These are phyloP conservation scores for Gardenia jasminoides DNA, from an alignment of 257 asterid genomes.

Conservation along the genomic window DNA sequence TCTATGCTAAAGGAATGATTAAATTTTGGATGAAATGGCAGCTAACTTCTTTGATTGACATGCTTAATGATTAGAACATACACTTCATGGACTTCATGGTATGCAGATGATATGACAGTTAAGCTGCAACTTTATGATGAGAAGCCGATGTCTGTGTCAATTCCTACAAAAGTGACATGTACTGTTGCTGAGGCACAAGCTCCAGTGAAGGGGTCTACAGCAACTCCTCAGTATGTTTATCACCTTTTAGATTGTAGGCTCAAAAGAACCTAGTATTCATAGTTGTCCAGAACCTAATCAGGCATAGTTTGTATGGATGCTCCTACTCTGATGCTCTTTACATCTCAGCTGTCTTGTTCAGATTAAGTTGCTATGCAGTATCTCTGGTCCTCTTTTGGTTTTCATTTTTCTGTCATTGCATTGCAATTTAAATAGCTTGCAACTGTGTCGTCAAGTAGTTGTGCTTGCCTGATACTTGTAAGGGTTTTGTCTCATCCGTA, in stretches of 20 bases:
- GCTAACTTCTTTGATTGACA: not conserved
- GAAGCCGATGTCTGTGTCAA: constrained; percentile 72
- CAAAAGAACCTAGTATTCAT: not conserved
- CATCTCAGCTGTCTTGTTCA: not conserved
- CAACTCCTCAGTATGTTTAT: constrained; percentile 74
- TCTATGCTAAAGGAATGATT: not conserved
- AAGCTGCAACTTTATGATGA: constrained; percentile 67
- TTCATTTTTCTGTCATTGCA: not conserved
- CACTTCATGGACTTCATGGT: constrained; percentile 5
- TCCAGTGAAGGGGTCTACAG: constrained; percentile 64
- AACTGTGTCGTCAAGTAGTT: not conserved
- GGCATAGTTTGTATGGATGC: not conserved
- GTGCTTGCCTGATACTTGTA: not conserved
- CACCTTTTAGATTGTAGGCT: not conserved
- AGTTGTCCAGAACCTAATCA: not conserved
- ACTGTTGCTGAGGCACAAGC: constrained; percentile 77
- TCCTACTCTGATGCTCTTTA: not conserved
- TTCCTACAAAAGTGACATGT: constrained; percentile 74
- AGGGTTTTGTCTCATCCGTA: not conserved
- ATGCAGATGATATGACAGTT: constrained; percentile 76
- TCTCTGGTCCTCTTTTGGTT: not conserved
- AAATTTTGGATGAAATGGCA: not conserved
- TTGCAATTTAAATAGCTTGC: not conserved
- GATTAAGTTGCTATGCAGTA: not conserved
- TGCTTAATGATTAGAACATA: not conserved